Conservation (phyloP, 768 basidiomycete species). For the Paxillus ammoniavirescens region DNA sequence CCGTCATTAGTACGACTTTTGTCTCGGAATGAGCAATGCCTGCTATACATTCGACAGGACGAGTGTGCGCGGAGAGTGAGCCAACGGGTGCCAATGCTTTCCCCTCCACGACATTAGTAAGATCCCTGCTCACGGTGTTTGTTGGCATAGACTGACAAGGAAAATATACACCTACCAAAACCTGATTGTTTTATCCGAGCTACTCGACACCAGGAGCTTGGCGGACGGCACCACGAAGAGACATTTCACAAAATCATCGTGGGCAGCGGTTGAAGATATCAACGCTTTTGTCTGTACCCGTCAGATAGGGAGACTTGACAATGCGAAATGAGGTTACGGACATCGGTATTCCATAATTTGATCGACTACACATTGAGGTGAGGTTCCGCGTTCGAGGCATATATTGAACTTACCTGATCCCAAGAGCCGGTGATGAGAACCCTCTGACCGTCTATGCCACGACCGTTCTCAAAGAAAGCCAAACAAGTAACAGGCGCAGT, state of each 20-base stretch:
- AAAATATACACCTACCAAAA: slow-evolving; percentile 62
- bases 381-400: not conserved
- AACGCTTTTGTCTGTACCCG: slow-evolving; percentile 60
- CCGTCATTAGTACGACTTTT: slow-evolving; percentile 66
- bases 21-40: slow-evolving; percentile 48
- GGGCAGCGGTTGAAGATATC: slow-evolving; percentile 72
- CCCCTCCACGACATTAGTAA: slow-evolving; percentile 44
- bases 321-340: slow-evolving; percentile 28
- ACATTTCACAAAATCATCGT: slow-evolving; percentile 89
- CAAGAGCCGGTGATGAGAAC: slow-evolving; percentile 89
- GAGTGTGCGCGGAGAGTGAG: slow-evolving; percentile 79
- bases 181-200: slow-evolving; percentile 86
- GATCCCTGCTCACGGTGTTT: slow-evolving; percentile 51
- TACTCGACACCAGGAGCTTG: slow-evolving; percentile 73
- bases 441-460: slow-evolving; percentile 40
- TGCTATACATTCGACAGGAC: slow-evolving; percentile 81
- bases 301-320: not conserved
- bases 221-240: slow-evolving; percentile 68
- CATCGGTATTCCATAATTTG: slow-evolving; percentile 80
- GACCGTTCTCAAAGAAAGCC: slow-evolving; percentile 53
- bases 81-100: slow-evolving; percentile 53
- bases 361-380: slow-evolving; percentile 58
- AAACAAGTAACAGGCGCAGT: slow-evolving; percentile 86
- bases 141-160: not conserved
- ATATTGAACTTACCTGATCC: slow-evolving; percentile 63